phyloP scores from a whole-genome alignment of 768 basidiomycete genomes.

The Lentinus tigrinus region DNA sequence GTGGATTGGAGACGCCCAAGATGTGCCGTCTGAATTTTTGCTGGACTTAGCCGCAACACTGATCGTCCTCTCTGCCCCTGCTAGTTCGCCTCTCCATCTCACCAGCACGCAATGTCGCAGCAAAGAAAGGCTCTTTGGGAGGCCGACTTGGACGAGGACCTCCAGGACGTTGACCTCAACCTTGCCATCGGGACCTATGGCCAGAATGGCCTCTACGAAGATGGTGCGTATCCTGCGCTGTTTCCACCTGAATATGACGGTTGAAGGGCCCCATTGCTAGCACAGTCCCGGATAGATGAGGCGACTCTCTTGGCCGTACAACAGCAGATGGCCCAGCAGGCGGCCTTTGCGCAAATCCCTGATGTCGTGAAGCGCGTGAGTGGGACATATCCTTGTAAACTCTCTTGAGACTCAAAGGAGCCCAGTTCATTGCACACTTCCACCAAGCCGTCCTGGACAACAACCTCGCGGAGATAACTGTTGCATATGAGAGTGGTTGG shows the following conservation, averaged over 20 bases:
- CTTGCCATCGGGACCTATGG: slow-evolving; percentile 68
- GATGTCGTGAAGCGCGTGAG: slow-evolving; percentile 86
- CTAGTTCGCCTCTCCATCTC: neutral
- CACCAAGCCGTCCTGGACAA: slow-evolving; percentile 90
- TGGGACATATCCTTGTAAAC: slow-evolving; percentile 15
- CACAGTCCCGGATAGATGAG: slow-evolving; percentile 69
- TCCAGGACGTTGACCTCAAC: slow-evolving; percentile 67
- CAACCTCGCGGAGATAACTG: slow-evolving; percentile 86
- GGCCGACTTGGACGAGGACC: slow-evolving; percentile 75
- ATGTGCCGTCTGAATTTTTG: too few species aligned
- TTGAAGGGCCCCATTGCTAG: slow-evolving; percentile 15
- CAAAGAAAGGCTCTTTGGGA: slow-evolving; percentile 74
- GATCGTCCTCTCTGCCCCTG: neutral
- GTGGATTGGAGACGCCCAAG: too few species aligned
- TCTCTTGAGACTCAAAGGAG: neutral
- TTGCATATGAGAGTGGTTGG: slow-evolving; percentile 97
- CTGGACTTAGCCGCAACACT: too few species aligned
- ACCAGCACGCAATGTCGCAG: slow-evolving; percentile 2
- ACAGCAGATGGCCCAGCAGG: slow-evolving; percentile 82
- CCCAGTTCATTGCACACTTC: slow-evolving; percentile 91
- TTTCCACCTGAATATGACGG: neutral
- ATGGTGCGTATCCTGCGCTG: slow-evolving; percentile 40
- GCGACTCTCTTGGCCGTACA: slow-evolving; percentile 70
- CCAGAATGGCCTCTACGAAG: slow-evolving; percentile 67
- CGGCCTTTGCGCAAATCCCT: slow-evolving; percentile 79